Percentiles rank a stretch among this genome's conserved stretches.
These are phyloP conservation scores for Penicillium turbatum DNA, from an alignment of 495 filamentous ascomycete genomes.

Conservation along the genomic window DNA sequence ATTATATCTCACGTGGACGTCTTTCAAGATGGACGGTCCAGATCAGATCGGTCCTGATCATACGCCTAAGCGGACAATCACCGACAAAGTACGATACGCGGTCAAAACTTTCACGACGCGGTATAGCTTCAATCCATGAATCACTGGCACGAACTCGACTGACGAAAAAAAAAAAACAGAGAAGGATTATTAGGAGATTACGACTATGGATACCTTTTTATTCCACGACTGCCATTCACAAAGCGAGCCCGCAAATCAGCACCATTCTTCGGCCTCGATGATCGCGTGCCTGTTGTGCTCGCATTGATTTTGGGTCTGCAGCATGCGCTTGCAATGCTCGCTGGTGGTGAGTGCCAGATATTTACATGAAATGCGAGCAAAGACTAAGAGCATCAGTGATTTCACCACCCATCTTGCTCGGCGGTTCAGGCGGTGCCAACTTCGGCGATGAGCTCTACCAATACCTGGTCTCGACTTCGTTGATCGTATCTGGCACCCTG, in stretches of 20 bases:
- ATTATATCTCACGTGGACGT: not conserved
- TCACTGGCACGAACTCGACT: not conserved
- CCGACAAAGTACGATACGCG: conserved; percentile 33
- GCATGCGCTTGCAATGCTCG: conserved; percentile 65
- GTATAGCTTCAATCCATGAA: conserved; percentile 26
- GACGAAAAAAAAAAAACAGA: conserved; percentile 47
- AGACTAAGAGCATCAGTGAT: conserved; percentile 45
- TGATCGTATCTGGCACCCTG: conserved; percentile 81
- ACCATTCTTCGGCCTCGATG: conserved; percentile 86
- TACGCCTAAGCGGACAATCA: conserved; percentile 35
- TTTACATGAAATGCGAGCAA: not conserved
- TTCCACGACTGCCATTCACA: conserved; percentile 81
- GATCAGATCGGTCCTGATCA: conserved; percentile 50
- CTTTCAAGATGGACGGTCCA: conserved; percentile 40
- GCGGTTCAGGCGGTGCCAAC: conserved; percentile 61
- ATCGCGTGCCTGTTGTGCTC: conserved; percentile 74
- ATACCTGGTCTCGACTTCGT: conserved; percentile 84
- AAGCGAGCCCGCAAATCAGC: conserved; percentile 56
- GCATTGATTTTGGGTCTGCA: conserved; percentile 70
- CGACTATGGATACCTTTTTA: conserved; percentile 77
- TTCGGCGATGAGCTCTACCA: conserved; percentile 55
- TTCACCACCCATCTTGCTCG: conserved; percentile 75
- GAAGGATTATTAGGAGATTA: conserved; percentile 80
- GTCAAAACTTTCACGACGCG: conserved; percentile 46
- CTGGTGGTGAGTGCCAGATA: conserved; percentile 40